Conservation (phyloP, 2,329 filamentous ascomycete genomes). For the Fusarium poae region DNA sequence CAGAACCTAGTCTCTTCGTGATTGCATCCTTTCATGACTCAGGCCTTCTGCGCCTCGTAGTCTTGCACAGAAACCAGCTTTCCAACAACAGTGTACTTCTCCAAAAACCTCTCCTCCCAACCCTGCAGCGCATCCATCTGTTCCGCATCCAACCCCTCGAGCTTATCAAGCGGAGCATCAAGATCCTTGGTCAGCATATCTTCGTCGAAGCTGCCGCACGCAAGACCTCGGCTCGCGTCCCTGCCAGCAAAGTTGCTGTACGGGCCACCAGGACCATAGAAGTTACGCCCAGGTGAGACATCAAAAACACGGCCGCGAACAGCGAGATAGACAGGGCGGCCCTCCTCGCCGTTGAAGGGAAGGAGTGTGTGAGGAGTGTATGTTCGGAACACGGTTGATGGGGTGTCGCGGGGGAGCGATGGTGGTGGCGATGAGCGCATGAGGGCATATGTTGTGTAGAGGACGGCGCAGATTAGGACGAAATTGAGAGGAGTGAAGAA, state of each 20-base stretch:
- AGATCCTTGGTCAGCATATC: conserved; percentile 95
- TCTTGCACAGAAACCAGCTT: conserved; percentile 74
- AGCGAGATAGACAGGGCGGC: conserved; percentile 85
- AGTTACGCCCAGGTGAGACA: conserved; percentile 86
- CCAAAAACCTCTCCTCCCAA: conserved; percentile 93
- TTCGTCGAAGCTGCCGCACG: conserved; percentile 92
- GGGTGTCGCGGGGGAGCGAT: conserved; percentile 64
- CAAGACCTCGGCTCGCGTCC: conserved; percentile 89
- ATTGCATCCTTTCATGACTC: neutral
- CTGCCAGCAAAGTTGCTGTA: conserved; percentile 97
- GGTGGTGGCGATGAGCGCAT: conserved; percentile 63
- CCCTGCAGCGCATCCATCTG: conserved; percentile 86
- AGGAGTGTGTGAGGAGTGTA: conserved; percentile 86
- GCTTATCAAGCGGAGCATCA: conserved; percentile 82
- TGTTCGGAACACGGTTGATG: conserved; percentile 73
- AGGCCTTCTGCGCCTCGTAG: conserved; percentile 44
- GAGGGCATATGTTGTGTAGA: conserved; percentile 70
- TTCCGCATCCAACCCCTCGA: conserved; percentile 78
- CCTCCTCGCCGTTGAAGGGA: conserved; percentile 83
- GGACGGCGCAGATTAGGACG: conserved; percentile 67
- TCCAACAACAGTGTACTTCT: conserved; percentile 97
- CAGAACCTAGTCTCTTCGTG: neutral
- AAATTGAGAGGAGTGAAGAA: conserved; percentile 73
- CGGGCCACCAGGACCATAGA: conserved; percentile 94
- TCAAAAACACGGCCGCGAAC: conserved; percentile 94